Percentiles rank a stretch among this genome's conserved stretches.
Evolutionary conservation across 2,329 filamentous ascomycete genomes (phyloP).

Genomic region (Fusarium acutatum): DNA sequence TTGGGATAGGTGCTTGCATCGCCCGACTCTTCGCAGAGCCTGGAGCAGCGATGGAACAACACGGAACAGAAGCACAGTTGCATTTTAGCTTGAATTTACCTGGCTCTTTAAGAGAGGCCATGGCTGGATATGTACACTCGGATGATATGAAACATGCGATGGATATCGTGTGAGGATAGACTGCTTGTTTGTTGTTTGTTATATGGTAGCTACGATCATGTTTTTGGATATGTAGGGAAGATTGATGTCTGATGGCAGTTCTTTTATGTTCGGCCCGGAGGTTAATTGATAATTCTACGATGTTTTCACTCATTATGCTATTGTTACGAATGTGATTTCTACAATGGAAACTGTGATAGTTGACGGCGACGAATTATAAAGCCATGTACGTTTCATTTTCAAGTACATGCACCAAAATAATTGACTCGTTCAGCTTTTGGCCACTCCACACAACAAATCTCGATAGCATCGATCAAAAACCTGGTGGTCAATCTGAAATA

Average conservation of each 20-base stretch:
- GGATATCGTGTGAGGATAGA: conserved; percentile 29
- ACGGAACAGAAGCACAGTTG: conserved; percentile 33
- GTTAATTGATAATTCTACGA: conserved; percentile 30
- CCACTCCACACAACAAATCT: not conserved
- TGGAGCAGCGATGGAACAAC: conserved; percentile 24
- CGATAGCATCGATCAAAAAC: not conserved
- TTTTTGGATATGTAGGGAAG: conserved; percentile 2
- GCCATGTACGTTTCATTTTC: not conserved
- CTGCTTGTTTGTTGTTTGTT: conserved; percentile 18
- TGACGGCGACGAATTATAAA: not conserved
- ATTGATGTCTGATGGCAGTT: conserved; percentile 23
- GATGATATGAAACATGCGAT: conserved; percentile 7
- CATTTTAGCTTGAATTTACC: conserved; percentile 3
- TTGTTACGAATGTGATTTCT: not conserved
- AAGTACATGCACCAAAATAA: not conserved
- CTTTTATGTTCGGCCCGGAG: conserved; percentile 5
- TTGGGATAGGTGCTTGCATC: conserved; percentile 24
- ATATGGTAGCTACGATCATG: not conserved
- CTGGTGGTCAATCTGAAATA: not conserved
- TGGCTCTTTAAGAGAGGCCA: conserved; percentile 1
- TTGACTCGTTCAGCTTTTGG: not conserved
- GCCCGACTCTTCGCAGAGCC: conserved; percentile 27
- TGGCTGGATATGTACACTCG: conserved; percentile 20
- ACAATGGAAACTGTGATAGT: not conserved
- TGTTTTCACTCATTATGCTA: not conserved